phyloP scores from a whole-genome alignment of 2,329 filamentous ascomycete species.

The Trichoderma pleuroti region DNA sequence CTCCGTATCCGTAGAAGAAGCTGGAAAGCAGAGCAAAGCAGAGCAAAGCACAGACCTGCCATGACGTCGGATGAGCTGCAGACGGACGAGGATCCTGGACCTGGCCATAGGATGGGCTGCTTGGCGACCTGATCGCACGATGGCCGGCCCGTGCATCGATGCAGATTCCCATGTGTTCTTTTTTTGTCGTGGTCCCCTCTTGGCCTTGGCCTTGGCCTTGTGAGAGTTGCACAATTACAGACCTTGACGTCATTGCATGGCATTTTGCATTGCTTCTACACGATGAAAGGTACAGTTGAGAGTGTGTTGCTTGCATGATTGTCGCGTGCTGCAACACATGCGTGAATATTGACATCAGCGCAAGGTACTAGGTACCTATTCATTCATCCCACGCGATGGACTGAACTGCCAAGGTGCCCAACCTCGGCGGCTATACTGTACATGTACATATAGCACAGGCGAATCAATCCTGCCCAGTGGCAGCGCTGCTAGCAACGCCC shows the following conservation, averaged over 20 bases:
- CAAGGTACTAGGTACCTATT: too few species aligned
- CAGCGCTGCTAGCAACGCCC: background rate
- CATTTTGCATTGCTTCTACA: too few species aligned
- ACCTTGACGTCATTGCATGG: background rate
- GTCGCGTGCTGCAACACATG: background rate
- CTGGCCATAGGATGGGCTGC: background rate
- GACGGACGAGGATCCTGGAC: background rate
- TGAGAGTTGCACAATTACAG: background rate
- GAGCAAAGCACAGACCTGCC: constrained; percentile 1
- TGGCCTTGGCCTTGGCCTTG: background rate
- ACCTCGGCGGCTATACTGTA: background rate
- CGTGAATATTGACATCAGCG: background rate
- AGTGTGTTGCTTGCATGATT: background rate
- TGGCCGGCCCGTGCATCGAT: background rate
- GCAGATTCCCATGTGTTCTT: background rate
- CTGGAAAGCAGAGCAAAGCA: constrained; percentile 9
- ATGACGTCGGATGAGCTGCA: constrained; percentile 3
- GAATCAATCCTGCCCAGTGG: too few species aligned
- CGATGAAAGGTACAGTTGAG: too few species aligned
- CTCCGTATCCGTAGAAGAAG: background rate
- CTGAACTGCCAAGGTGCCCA: background rate
- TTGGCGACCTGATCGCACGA: constrained; percentile 6
- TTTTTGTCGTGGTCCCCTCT: background rate
- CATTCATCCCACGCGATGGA: background rate
- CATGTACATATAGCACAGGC: too few species aligned